Conservation (phyloP, 768 basidiomycete genomes). For the Tricholoma flavovirens region DNA sequence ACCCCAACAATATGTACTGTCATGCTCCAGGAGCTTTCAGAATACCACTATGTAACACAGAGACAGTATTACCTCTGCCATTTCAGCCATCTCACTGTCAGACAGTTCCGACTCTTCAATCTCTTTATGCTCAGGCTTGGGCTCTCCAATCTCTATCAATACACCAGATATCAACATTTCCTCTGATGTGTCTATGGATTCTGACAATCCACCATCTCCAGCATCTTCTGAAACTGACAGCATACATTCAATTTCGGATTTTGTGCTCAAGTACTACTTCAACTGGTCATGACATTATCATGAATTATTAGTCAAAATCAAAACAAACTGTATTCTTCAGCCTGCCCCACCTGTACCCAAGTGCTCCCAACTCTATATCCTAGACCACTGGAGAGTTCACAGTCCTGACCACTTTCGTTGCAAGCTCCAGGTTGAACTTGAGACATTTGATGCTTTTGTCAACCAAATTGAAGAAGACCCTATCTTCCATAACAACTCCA, state of each 20-base stretch:
- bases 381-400: constrained; percentile 1
- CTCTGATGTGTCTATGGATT: not conserved
- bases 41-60: not conserved
- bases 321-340: not conserved
- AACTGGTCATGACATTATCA: not conserved
- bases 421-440: constrained; percentile 7
- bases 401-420: not conserved
- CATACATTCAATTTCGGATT: not conserved
- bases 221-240: not conserved
- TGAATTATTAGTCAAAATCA: not conserved
- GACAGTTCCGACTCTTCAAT: not conserved
- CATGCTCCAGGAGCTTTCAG: not conserved
- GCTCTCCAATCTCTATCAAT: not conserved
- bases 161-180: constrained; percentile 1
- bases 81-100: not conserved
- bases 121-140: not conserved
- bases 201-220: not conserved
- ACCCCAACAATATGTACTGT: not conserved
- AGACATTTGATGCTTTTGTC: constrained; percentile 6
- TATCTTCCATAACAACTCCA: constrained; percentile 4
- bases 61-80: not conserved
- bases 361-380: constrained; percentile 3
- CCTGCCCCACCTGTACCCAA: not conserved
- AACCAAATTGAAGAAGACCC: constrained; percentile 1
- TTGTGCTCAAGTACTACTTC: not conserved